phyloP scores from a whole-genome alignment of 75 land plant species.

The Pinus tabuliformis region DNA sequence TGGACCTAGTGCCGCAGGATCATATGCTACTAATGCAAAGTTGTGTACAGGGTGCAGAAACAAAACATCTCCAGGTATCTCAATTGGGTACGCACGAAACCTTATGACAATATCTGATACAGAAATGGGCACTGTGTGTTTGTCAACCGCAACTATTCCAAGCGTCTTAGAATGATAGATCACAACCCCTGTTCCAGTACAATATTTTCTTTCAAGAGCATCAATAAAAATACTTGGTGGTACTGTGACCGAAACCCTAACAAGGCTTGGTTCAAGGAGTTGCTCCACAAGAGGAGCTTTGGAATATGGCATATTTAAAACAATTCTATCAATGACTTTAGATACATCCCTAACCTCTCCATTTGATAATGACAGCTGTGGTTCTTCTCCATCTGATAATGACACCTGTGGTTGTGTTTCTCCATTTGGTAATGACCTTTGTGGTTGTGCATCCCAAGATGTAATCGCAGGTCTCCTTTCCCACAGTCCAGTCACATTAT shows the following conservation, averaged over 20 bases:
- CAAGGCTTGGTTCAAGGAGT: conserved; percentile 82
- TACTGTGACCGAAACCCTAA: conserved; percentile 90
- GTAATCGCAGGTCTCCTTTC: conserved; percentile 45
- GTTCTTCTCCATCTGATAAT: too few relatives aligned
- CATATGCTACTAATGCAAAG: conserved; percentile 82
- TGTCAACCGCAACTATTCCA: conserved; percentile 85
- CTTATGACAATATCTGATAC: conserved; percentile 83
- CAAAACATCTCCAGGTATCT: conserved; percentile 86
- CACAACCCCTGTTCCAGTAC: conserved; percentile 82
- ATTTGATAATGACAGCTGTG: neutral
- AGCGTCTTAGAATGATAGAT: conserved; percentile 67
- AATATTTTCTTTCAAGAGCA: conserved; percentile 78
- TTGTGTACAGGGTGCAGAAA: conserved; percentile 94
- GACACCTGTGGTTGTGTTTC: too few relatives aligned
- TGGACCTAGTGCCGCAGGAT: conserved; percentile 72
- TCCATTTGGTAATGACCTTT: neutral
- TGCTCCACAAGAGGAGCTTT: conserved; percentile 62
- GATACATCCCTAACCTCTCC: neutral
- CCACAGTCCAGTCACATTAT: conserved; percentile 82
- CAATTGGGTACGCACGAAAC: conserved; percentile 90
- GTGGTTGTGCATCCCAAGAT: conserved; percentile 3
- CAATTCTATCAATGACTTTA: neutral
- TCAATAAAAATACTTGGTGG: conserved; percentile 85
- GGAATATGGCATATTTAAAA: conserved; percentile 16
- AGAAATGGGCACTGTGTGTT: conserved; percentile 81